These are phyloP conservation scores for Leccinum cinnamomeum DNA, from an alignment of 1,284 basidiomycete species.

Conservation along the genomic window DNA sequence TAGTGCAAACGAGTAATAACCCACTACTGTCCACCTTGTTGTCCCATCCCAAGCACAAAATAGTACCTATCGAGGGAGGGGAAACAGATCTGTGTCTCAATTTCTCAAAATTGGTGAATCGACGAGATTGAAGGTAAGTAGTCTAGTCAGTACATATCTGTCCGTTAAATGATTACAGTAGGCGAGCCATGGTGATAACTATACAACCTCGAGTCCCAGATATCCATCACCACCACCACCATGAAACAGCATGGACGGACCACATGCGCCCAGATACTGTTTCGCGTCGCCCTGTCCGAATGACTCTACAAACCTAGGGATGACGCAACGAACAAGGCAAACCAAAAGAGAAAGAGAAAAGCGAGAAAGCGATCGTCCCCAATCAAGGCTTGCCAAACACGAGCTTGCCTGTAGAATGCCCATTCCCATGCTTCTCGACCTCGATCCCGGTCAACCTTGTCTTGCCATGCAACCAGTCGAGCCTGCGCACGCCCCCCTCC, in stretches of 20 bases:
- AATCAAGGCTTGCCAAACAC: constrained; percentile 47
- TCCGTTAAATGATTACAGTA: no score
- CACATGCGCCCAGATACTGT: no score
- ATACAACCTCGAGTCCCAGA: no score
- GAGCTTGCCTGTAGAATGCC: constrained; percentile 45
- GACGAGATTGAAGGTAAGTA: neutral
- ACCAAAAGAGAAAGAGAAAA: neutral
- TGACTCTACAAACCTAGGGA: neutral
- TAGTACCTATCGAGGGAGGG: no score
- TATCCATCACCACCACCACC: no score
- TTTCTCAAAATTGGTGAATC: neutral
- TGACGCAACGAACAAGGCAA: neutral
- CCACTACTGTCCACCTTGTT: no score
- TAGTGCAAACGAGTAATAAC: no score
- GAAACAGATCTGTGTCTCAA: no score
- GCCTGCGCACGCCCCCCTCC: constrained; percentile 62
- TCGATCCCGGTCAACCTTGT: constrained; percentile 63
- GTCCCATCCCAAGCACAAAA: neutral
- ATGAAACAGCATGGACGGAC: no score
- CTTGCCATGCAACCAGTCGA: constrained; percentile 66
- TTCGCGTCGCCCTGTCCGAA: neutral
- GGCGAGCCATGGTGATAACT: no score
- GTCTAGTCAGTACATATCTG: neutral
- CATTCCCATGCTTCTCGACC: constrained; percentile 48
- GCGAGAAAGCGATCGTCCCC: neutral